Base-by-base conservation (phyloP, 2,329 filamentous ascomycete species). In the Tolypocladium sp. region DNA sequence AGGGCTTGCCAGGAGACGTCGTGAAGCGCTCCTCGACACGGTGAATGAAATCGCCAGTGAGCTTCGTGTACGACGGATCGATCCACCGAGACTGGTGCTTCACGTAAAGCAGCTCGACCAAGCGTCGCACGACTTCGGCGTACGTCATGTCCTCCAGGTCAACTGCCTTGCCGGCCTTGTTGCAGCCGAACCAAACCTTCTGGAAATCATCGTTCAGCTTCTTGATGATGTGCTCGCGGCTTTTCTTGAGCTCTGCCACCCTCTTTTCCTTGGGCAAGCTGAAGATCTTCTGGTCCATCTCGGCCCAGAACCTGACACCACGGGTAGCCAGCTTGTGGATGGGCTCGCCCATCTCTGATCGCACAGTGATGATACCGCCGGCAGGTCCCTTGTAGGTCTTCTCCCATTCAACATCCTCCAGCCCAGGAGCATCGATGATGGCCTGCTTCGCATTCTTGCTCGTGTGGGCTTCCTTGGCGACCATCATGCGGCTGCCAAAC, bases 241-340 rank as follows among this genome's bases (percentile, higher is more conserved):
- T 88, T 78, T 94, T 95, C 79, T 91, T 91, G 49, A 97, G 82
- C 76, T 94, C 92, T 2, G 89, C 82, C 27, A 96, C 80, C 49
- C 92, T 88, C 81, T 97, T 96, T 70, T 93, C 91, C 79, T 96
- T 97, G 75, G 96, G 92, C 55, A 99, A 79, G 70, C 86, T 89
- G 80, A 99, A 99, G 69, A 99, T 97, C 77, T 96, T 97, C 74
- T 95, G 85, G 70, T 99, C 94, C 92, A 99, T 96, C 77, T 99
- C 95, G 56, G 92, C 88, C 94, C 94, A 99, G 81, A 99, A 96
- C 58, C 85, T 81, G 55, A 99, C 92, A 83, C 94, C 94, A 60
- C 95, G 89, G 55, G 94, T 99, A 20, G 94, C 95, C 61, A 99
- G 85, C 80, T 99, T 99, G 81, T 99, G 94, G 63, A 99, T 99